phyloP scores from a whole-genome alignment of 2,329 filamentous ascomycete genomes.

The Juglanconis juglandina region DNA sequence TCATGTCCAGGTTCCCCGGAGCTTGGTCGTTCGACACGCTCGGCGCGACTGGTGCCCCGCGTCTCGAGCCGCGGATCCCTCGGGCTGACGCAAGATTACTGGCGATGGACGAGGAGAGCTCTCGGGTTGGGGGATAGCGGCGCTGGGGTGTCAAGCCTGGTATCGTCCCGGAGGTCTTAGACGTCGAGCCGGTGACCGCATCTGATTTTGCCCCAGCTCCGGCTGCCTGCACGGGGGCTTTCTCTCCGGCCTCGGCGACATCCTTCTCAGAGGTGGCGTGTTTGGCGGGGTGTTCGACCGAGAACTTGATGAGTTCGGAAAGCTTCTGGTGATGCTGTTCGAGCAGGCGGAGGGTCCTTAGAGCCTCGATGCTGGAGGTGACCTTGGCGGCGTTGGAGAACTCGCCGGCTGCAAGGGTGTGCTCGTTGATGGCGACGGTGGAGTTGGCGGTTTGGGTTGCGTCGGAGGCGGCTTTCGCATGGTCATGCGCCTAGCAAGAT shows the following conservation, averaged over 20 bases:
- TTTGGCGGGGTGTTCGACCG: slow-evolving; percentile 50
- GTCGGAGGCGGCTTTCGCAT: slow-evolving; percentile 77
- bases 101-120: slow-evolving; percentile 77
- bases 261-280: slow-evolving; percentile 33
- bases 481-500: slow-evolving; percentile 69
- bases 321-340: slow-evolving; percentile 85
- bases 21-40: slow-evolving; percentile 72
- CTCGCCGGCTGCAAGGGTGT: slow-evolving; percentile 82
- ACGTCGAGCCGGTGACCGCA: slow-evolving; percentile 21
- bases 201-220: slow-evolving; percentile 17
- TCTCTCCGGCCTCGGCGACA: slow-evolving; percentile 36
- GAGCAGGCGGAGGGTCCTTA: slow-evolving; percentile 79
- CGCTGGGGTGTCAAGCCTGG: slow-evolving; percentile 40
- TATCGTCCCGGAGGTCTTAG: slow-evolving; percentile 26
- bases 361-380: slow-evolving; percentile 67
- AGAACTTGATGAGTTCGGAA: slow-evolving; percentile 74
- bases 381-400: slow-evolving; percentile 78
- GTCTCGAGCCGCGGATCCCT: slow-evolving; percentile 63
- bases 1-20: slow-evolving; percentile 64
- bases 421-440: slow-evolving; percentile 79
- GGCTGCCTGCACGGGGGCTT: slow-evolving; percentile 23
- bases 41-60: slow-evolving; percentile 61
- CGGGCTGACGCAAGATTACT: slow-evolving; percentile 83
- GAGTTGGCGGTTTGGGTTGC: slow-evolving; percentile 73
- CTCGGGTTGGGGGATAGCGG: slow-evolving; percentile 58